Evolutionary conservation across 1,139 yeast species (phyloP).

Genomic region (Scheffersomyces parashehatae): DNA sequence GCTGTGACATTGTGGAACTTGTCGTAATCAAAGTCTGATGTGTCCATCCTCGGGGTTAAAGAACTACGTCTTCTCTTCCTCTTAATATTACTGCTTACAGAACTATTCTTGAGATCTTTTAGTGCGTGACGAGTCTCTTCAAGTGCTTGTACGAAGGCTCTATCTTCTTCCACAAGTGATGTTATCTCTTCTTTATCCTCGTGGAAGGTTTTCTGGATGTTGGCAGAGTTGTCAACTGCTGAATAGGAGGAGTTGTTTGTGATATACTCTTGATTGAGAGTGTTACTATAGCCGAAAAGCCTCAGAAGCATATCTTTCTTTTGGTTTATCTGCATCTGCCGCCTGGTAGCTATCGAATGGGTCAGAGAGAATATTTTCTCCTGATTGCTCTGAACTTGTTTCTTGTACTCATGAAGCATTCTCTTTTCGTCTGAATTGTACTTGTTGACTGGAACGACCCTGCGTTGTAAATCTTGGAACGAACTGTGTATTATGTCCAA

Average conservation of each 20-base stretch:
- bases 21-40: conserved; percentile 26
- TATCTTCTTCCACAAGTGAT: conserved; percentile 36
- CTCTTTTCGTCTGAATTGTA: conserved; percentile 25
- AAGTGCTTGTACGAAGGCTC: conserved; percentile 28
- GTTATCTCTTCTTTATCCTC: conserved; percentile 46
- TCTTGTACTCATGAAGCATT: conserved; percentile 32
- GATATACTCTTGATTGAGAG: conserved; percentile 40
- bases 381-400: conserved; percentile 33
- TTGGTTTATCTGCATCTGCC: conserved; percentile 45
- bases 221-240: conserved; percentile 37
- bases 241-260: conserved; percentile 46
- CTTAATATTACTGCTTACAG: conserved; percentile 8
- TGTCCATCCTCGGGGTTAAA: neutral
- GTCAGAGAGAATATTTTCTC: conserved; percentile 36
- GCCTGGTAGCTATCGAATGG: conserved; percentile 34
- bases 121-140: conserved; percentile 19
- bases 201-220: conserved; percentile 40
- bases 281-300: conserved; percentile 42
- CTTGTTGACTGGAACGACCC: neutral
- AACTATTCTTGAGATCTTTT: conserved; percentile 4
- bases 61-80: conserved; percentile 5
- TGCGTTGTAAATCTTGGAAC: conserved; percentile 11
- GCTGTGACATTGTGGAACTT: conserved; percentile 27
- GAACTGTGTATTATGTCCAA: conserved; percentile 19
- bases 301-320: conserved; percentile 41